Evolutionary conservation across 2,329 filamentous ascomycete genomes (phyloP), one percentile per base, ranked within the genome.

Genomic region (Colletotrichum scovillei): DNA sequence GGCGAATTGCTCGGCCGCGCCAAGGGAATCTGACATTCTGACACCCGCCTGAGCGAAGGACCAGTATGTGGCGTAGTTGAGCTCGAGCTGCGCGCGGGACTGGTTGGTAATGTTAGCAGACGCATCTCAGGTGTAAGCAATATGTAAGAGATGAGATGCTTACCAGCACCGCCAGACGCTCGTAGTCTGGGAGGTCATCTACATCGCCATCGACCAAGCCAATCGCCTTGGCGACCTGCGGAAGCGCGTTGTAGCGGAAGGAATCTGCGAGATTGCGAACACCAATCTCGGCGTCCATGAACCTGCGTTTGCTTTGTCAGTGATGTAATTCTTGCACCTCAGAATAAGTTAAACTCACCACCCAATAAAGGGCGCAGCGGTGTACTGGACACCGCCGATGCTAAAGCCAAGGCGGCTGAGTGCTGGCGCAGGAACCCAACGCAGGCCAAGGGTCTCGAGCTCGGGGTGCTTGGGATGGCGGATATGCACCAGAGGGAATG

Each of bases 271-370:
- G 49, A 3, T 73, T 73, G 4, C 71, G 71, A 32, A 73, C 49
- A 24, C 71, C 71, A 42, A 73, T 71, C 67, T 73, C 71, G 4
- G 71, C 71, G 57, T 73, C 71, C 71, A 73, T 73, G 49, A 73
- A 73, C 71, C 71, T 73, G 30, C 35, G 19, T 19, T 42, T 22
- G 9, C 14, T 19, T 8, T 3, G 49, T 73, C 35, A 66, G 57
- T 14, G 26, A 32, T 30, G 19, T 30, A 4, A 7, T 32, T n/a
- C 26, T 49, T 12, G 19, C 24, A 4, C 3, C 12, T 16, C 24
- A 24, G 7, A 8, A 19, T 3, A n/a, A 8, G 8, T 19, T 2
- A 3, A 30, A 59, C 56, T 52, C 11, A 71, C 71, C 71, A 73
- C 52, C 71, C 71, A 35, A 73, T 42, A 35, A 73, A 73, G 35